Evolutionary conservation across 169 alveolate species (phyloP).

Genomic region (Ichthyophthirius multifiliis): DNA sequence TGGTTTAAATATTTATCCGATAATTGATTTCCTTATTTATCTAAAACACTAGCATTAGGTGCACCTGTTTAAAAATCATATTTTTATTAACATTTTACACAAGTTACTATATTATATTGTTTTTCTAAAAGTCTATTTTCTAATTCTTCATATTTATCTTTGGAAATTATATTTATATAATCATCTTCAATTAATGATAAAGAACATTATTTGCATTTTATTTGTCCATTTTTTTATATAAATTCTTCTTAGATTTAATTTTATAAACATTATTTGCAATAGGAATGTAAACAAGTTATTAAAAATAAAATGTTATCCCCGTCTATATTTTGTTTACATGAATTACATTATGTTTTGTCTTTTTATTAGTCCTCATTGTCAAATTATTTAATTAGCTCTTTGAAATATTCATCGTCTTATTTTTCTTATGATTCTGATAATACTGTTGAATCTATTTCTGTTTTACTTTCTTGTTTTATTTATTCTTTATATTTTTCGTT

Average conservation of each 20-base stretch:
- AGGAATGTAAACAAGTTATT: constrained; percentile 13
- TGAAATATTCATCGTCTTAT: neutral
- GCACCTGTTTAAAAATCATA: constrained; percentile 21
- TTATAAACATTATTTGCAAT: constrained; percentile 23
- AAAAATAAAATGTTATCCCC: constrained; percentile 34
- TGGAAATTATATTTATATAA: constrained; percentile 1
- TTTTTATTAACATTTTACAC: constrained; percentile 18
- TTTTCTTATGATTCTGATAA: neutral
- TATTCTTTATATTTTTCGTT: no score
- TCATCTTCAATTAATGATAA: neutral
- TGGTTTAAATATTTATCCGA: neutral
- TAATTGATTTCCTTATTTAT: constrained; percentile 19
- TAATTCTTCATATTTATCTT: constrained; percentile 16
- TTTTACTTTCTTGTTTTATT: neutral
- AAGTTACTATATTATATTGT: constrained; percentile 6
- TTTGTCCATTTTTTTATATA: constrained; percentile 2
- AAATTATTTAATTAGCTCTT: neutral
- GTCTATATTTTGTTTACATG: constrained; percentile 3
- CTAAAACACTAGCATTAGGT: neutral
- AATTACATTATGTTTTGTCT: neutral
- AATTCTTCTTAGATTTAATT: constrained; percentile 7
- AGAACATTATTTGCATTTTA: constrained; percentile 13
- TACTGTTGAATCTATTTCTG: neutral
- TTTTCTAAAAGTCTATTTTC: neutral
- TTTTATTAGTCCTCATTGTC: neutral